Conservation (phyloP, 208 protist genomes). For the Leptomonas pyrrhocoris region DNA sequence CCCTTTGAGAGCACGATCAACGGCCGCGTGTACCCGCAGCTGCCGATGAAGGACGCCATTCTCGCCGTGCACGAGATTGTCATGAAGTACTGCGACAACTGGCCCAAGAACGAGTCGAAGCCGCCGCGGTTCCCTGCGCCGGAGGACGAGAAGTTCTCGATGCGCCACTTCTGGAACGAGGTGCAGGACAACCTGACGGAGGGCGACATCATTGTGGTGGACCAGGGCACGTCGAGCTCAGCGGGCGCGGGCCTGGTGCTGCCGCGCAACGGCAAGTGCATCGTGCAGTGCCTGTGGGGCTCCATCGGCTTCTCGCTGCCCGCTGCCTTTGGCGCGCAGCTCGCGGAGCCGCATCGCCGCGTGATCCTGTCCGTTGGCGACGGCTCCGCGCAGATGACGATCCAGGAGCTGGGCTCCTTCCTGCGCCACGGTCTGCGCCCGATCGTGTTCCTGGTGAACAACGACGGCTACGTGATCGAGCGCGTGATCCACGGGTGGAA, state of each 20-base stretch:
- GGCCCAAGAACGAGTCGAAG: conserved; percentile 14
- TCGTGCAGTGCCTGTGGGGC: conserved; percentile 45
- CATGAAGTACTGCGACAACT: conserved; percentile 30
- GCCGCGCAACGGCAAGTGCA: conserved; percentile 23
- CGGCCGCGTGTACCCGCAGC: conserved; percentile 5
- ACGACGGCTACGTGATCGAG: conserved; percentile 59
- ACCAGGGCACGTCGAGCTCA: conserved; percentile 49
- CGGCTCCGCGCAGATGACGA: conserved; percentile 45
- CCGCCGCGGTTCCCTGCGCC: conserved; percentile 28
- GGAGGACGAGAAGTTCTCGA: conserved; percentile 26
- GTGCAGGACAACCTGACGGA: conserved; percentile 34
- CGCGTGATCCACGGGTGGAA: conserved; percentile 55
- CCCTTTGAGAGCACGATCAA: conserved; percentile 29
- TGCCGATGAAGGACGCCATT: conserved; percentile 39
- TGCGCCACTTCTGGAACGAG: conserved; percentile 50
- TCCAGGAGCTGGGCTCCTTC: conserved; percentile 53
- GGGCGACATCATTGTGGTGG: conserved; percentile 47
- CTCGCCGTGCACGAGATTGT: conserved; percentile 25
- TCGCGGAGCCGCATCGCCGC: conserved; percentile 38
- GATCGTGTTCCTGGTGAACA: conserved; percentile 54
- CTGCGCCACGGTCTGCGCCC: conserved; percentile 35
- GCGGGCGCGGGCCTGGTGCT: conserved; percentile 34
- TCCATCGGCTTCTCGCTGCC: conserved; percentile 57
- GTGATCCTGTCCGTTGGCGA: conserved; percentile 45
- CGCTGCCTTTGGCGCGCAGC: conserved; percentile 43